phyloP scores from a whole-genome alignment of 768 basidiomycete genomes.

The Crassisporium funariophilum region DNA sequence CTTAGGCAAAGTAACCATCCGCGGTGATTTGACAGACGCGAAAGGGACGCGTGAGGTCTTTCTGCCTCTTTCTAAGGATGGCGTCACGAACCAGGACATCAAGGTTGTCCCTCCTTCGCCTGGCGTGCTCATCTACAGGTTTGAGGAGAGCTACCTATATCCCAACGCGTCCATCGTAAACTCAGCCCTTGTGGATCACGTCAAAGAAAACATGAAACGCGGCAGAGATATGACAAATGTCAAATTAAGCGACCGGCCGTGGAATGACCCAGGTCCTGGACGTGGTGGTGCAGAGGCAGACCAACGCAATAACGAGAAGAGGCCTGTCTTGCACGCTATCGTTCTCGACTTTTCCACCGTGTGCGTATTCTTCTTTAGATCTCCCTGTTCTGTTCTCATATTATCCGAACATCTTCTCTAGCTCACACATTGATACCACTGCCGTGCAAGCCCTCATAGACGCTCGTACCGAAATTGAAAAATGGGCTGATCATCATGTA shows the following conservation, averaged over 20 bases:
- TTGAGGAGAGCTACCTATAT: conserved; percentile 88
- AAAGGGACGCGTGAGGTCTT: conserved; percentile 72
- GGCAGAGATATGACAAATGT: conserved; percentile 74
- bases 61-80: conserved; percentile 67
- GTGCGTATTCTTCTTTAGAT: conserved; percentile 40
- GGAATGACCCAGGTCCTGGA: conserved; percentile 90
- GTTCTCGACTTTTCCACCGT: conserved; percentile 90
- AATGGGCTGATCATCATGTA: conserved; percentile 76
- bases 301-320: conserved; percentile 49
- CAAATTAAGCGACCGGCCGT: conserved; percentile 73
- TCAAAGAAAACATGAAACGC: conserved; percentile 74
- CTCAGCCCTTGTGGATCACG: conserved; percentile 74
- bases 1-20: conserved; percentile 81
- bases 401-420: conserved; percentile 32
- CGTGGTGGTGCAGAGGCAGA: conserved; percentile 48
- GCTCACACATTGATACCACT: conserved; percentile 90
- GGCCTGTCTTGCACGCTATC: conserved; percentile 78
- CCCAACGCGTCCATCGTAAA: conserved; percentile 76
- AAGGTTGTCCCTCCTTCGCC: conserved; percentile 78
- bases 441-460: conserved; percentile 91
- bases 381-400: background rate
- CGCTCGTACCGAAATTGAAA: conserved; percentile 82
- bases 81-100: conserved; percentile 67
- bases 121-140: conserved; percentile 89
- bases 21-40: conserved; percentile 35